A percentile compares a stretch with the other conserved stretches of the same genome.
These are phyloP conservation scores for Austroboletus festivus DNA, from an alignment of 768 basidiomycete genomes.

Conservation along the genomic window DNA sequence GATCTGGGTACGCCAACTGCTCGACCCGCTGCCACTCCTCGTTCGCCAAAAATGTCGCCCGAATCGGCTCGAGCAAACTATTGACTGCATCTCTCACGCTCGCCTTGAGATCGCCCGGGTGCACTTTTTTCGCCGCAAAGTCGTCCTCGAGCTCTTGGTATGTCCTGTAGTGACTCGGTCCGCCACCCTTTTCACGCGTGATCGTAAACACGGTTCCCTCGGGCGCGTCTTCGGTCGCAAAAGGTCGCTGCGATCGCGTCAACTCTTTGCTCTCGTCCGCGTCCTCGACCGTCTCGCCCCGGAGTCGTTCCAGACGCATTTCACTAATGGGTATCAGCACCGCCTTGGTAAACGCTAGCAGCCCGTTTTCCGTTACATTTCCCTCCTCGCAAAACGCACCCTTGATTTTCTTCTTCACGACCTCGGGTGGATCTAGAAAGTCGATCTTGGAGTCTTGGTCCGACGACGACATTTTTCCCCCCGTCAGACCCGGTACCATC, in stretches of 20 bases:
- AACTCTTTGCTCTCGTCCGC: slow-evolving; percentile 44
- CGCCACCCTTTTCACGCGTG: slow-evolving; percentile 70
- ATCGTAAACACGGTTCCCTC: slow-evolving; percentile 81
- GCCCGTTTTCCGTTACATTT: slow-evolving; percentile 81
- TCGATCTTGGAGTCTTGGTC: slow-evolving; percentile 98
- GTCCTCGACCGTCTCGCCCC: slow-evolving; percentile 43
- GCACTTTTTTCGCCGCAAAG: slow-evolving; percentile 72
- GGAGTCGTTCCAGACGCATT: slow-evolving; percentile 58
- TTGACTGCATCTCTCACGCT: slow-evolving; percentile 63
- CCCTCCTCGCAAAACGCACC: slow-evolving; percentile 94
- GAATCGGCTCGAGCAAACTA: slow-evolving; percentile 75
- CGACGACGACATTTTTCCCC: slow-evolving; percentile 98
- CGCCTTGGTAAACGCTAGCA: slow-evolving; percentile 79
- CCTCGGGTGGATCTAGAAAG: slow-evolving; percentile 85
- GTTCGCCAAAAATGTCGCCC: slow-evolving; percentile 68
- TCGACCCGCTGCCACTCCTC: slow-evolving; percentile 80
- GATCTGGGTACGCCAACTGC: slow-evolving; percentile 81
- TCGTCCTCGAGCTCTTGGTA: slow-evolving; percentile 68
- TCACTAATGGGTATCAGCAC: slow-evolving; percentile 88
- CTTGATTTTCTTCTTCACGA: slow-evolving; percentile 86
- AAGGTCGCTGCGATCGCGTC: slow-evolving; percentile 55
- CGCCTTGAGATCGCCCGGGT: slow-evolving; percentile 86
- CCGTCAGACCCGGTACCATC: slow-evolving; percentile 94
- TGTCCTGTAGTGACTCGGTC: slow-evolving; percentile 62
- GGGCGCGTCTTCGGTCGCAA: slow-evolving; percentile 67